These are phyloP conservation scores for Gentiana straminea DNA, from an alignment of 257 asterid genomes.

Conservation along the genomic window DNA sequence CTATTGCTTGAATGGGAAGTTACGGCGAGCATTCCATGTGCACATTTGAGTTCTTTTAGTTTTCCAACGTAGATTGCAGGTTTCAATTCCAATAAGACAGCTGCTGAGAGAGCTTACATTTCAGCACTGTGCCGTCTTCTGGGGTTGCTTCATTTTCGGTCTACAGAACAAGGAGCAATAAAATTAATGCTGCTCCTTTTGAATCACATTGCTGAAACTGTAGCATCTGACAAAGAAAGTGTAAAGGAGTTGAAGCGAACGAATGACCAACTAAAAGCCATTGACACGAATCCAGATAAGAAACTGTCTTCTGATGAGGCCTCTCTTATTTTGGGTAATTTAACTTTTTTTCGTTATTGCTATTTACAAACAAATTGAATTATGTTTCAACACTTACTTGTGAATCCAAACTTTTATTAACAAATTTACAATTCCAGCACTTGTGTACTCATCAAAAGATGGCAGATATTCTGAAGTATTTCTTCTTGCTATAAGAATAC, in stretches of 20 bases:
- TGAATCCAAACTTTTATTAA: no score
- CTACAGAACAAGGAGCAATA: conserved; percentile 55
- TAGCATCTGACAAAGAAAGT: conserved; percentile 57
- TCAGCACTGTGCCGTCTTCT: conserved; percentile 66
- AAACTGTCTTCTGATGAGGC: conserved; percentile 44
- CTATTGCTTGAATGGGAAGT: no score
- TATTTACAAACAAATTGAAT: no score
- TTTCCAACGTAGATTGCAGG: conserved; percentile 39
- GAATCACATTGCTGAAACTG: conserved; percentile 30
- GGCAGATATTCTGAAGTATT: no score
- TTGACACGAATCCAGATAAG: conserved; percentile 50
- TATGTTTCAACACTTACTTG: no score
- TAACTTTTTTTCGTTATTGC: not conserved
- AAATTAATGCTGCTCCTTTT: conserved; percentile 60
- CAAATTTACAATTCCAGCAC: no score
- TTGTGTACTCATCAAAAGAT: no score
- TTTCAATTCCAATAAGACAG: conserved; percentile 60
- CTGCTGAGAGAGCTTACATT: conserved; percentile 68
- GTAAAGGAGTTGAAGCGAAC: conserved; percentile 58
- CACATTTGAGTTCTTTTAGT: conserved; percentile 3
- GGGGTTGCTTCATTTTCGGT: conserved; percentile 54
- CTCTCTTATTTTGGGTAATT: conserved; percentile 49
- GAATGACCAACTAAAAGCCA: conserved; percentile 57
- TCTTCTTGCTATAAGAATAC: no score
- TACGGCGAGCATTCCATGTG: no score